Percentiles rank a stretch among this genome's conserved stretches.
These are phyloP conservation scores for Candida piceae DNA, from an alignment of 805 yeast species.

Conservation along the genomic window DNA sequence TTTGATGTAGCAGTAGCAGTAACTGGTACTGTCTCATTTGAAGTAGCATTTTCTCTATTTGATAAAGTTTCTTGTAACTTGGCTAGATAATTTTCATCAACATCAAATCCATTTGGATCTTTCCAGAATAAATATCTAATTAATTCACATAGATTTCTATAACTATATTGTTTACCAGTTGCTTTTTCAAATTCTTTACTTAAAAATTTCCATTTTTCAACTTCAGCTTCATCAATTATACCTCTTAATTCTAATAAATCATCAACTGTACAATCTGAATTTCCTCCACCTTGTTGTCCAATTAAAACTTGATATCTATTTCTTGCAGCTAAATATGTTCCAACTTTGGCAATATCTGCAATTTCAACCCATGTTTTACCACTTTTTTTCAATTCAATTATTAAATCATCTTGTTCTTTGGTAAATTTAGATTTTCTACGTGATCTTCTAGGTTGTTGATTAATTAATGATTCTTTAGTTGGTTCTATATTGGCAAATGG, in stretches of 20 bases:
- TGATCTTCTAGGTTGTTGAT: slow-evolving; percentile 38
- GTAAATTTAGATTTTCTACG: slow-evolving; percentile 67
- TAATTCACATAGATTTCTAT: slow-evolving; percentile 50
- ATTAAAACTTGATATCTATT: slow-evolving; percentile 75
- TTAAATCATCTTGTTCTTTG: slow-evolving; percentile 61
- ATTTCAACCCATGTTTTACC: slow-evolving; percentile 74
- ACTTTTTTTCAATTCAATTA: slow-evolving; percentile 52
- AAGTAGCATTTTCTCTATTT: neutral
- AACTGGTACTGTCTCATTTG: too few relatives aligned
- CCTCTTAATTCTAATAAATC: slow-evolving; percentile 48
- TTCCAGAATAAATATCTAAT: slow-evolving; percentile 47
- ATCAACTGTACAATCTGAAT: slow-evolving; percentile 54
- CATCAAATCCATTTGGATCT: slow-evolving; percentile 55
- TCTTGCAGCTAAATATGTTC: slow-evolving; percentile 66
- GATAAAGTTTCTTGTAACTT: slow-evolving; percentile 32
- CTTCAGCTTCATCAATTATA: slow-evolving; percentile 63
- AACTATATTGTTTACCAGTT: slow-evolving; percentile 46
- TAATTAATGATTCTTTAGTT: slow-evolving; percentile 14
- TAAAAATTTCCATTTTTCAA: slow-evolving; percentile 65
- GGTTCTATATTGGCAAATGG: slow-evolving; percentile 24
- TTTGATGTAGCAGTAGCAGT: too few relatives aligned
- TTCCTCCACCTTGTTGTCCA: slow-evolving; percentile 78
- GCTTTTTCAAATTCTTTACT: slow-evolving; percentile 54
- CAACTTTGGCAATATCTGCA: slow-evolving; percentile 59
- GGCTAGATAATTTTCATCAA: slow-evolving; percentile 39